Conservation (phyloP, 2,329 filamentous ascomycete genomes). For the Sporothrix globosa region DNA sequence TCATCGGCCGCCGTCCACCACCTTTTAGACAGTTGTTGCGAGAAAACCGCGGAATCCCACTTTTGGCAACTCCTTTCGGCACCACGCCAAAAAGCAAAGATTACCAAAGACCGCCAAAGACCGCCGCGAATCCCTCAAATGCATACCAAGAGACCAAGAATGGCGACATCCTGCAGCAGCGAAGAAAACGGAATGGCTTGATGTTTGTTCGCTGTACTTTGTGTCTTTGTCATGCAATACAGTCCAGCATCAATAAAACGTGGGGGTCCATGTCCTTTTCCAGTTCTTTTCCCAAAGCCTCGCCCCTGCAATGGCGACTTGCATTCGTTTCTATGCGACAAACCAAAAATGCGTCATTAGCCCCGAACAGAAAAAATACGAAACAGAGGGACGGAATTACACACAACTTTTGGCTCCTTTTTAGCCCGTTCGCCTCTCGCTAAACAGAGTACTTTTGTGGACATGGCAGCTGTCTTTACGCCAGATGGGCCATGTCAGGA, state of each 20-base stretch:
- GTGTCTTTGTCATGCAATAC: too few relatives aligned
- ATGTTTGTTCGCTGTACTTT: too few relatives aligned
- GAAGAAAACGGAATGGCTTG: background rate
- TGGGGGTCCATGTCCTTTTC: constrained; percentile 11
- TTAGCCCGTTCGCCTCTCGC: too few relatives aligned
- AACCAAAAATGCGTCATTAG: background rate
- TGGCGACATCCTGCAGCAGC: constrained; percentile 13
- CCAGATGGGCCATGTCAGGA: background rate
- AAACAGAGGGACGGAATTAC: background rate
- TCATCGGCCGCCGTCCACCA: constrained; percentile 5
- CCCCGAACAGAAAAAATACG: background rate
- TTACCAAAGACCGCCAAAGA: too few relatives aligned
- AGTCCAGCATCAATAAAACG: background rate
- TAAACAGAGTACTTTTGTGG: too few relatives aligned
- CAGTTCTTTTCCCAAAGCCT: background rate
- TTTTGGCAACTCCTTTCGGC: constrained; percentile 17
- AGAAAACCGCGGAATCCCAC: background rate
- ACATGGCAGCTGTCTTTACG: too few relatives aligned
- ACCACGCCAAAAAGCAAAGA: background rate
- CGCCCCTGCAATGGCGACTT: background rate
- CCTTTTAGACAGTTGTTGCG: background rate
- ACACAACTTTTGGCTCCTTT: too few relatives aligned
- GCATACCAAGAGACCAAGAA: background rate
- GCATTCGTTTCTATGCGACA: background rate
- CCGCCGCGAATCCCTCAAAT: background rate